Evolutionary conservation across 2,329 filamentous ascomycete species (phyloP).

Genomic region (Xylaria sp.): DNA sequence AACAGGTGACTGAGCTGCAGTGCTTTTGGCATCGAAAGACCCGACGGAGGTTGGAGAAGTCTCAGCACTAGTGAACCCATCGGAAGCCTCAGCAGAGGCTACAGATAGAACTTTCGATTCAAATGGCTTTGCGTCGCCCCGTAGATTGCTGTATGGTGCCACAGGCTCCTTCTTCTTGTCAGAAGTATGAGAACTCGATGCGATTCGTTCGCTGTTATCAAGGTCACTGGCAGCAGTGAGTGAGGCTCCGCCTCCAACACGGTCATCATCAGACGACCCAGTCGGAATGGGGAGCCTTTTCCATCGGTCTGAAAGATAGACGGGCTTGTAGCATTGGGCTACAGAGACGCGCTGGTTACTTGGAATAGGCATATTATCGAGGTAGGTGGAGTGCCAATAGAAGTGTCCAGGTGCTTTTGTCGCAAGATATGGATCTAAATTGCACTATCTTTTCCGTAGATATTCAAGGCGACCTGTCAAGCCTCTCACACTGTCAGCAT

Average conservation of each 20-base stretch:
- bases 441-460: neutral
- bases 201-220: neutral
- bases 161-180: neutral
- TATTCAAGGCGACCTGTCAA: neutral
- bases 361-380: neutral
- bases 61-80: neutral
- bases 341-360: neutral
- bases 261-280: constrained; percentile 18
- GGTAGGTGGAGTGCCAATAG: neutral
- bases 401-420: too few species aligned
- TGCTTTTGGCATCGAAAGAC: neutral
- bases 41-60: neutral
- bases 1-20: neutral
- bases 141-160: neutral
- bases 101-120: neutral
- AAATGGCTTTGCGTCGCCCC: neutral
- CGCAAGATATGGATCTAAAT: neutral
- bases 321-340: neutral
- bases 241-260: constrained; percentile 18
- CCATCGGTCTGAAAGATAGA: constrained; percentile 1
- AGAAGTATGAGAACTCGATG: neutral
- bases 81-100: neutral
- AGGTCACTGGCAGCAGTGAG: constrained; percentile 8
- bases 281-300: constrained; percentile 6
- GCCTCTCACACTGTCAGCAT: neutral